A percentile compares a stretch with the other conserved stretches of the same genome.
These are phyloP conservation scores for Leccinum aurantiacum DNA, from an alignment of 768 basidiomycete species.

Conservation along the genomic window DNA sequence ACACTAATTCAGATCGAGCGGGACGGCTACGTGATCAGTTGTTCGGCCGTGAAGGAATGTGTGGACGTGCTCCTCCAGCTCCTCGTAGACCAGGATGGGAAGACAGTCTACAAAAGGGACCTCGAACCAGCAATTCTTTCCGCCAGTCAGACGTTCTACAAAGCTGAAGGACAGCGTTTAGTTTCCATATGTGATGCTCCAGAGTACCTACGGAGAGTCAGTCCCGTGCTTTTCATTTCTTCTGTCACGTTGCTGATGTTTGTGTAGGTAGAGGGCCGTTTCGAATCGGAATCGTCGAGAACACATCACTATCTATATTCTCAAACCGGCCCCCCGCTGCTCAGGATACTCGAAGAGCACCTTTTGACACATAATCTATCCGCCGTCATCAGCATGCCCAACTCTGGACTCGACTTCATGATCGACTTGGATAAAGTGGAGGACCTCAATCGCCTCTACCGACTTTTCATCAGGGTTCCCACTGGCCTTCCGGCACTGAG, in stretches of 20 bases:
- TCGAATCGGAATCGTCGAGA: conserved; percentile 81
- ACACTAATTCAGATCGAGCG: conserved; percentile 89
- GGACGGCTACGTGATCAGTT: conserved; percentile 86
- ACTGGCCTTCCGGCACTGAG: conserved; percentile 65
- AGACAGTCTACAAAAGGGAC: conserved; percentile 76
- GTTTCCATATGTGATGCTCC: conserved; percentile 76
- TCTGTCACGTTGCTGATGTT: conserved; percentile 13
- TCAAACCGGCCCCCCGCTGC: conserved; percentile 66
- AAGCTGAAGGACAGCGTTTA: conserved; percentile 66
- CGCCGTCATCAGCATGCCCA: conserved; percentile 73
- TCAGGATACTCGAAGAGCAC: conserved; percentile 71
- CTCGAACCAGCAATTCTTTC: conserved; percentile 80
- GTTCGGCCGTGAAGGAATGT: conserved; percentile 87
- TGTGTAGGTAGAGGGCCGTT: conserved; percentile 71
- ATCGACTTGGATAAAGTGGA: conserved; percentile 75
- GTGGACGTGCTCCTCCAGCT: conserved; percentile 82
- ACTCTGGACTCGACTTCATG: conserved; percentile 87
- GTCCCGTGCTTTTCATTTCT: conserved; percentile 25
- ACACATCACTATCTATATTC: conserved; percentile 84
- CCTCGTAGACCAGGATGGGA: conserved; percentile 45
- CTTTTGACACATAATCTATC: conserved; percentile 77
- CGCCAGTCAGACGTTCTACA: conserved; percentile 80
- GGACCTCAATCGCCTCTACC: conserved; percentile 78
- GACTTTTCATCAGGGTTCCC: conserved; percentile 67
- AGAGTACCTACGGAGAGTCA: conserved; percentile 77